A percentile compares a stretch with the other conserved stretches of the same genome.
These are phyloP conservation scores for Viola odorata DNA, from an alignment of 345 rosid species.

Conservation along the genomic window DNA sequence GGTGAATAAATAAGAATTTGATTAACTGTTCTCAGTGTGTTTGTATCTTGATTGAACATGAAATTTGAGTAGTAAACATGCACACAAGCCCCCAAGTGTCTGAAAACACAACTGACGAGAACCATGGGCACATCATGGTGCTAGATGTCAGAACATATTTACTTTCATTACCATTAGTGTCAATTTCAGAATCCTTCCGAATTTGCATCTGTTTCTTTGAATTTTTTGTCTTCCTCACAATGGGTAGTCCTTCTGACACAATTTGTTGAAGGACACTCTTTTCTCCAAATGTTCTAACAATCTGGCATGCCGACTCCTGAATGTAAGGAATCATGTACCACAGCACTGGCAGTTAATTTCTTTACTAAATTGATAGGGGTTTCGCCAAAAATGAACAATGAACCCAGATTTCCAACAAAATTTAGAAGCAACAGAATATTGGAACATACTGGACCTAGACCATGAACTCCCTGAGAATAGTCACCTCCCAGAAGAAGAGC, in stretches of 20 bases:
- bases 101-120: too few relatives aligned
- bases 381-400: neutral
- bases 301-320: slow-evolving; percentile 77
- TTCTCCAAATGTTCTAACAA: slow-evolving; percentile 70
- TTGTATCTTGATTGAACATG: too few relatives aligned
- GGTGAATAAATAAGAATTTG: too few relatives aligned
- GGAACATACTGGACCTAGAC: slow-evolving; percentile 69
- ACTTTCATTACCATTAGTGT: slow-evolving; percentile 34
- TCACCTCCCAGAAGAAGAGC: slow-evolving; percentile 92
- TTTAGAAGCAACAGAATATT: slow-evolving; percentile 16
- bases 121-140: neutral
- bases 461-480: slow-evolving; percentile 75
- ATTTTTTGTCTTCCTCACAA: slow-evolving; percentile 40
- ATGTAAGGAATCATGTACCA: slow-evolving; percentile 10
- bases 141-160: neutral
- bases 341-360: slow-evolving; percentile 7
- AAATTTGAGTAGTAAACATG: too few relatives aligned
- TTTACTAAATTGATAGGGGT: neutral
- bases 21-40: too few relatives aligned
- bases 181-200: slow-evolving; percentile 25
- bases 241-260: slow-evolving; percentile 49
- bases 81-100: too few relatives aligned
- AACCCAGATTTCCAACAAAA: neutral
- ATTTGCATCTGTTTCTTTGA: slow-evolving; percentile 42
- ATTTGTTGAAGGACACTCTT: slow-evolving; percentile 49